Evolutionary conservation across 1,139 yeast genomes (phyloP), one percentile per base, ranked within the genome.

Genomic region (Yamadazyma siamensis): DNA sequence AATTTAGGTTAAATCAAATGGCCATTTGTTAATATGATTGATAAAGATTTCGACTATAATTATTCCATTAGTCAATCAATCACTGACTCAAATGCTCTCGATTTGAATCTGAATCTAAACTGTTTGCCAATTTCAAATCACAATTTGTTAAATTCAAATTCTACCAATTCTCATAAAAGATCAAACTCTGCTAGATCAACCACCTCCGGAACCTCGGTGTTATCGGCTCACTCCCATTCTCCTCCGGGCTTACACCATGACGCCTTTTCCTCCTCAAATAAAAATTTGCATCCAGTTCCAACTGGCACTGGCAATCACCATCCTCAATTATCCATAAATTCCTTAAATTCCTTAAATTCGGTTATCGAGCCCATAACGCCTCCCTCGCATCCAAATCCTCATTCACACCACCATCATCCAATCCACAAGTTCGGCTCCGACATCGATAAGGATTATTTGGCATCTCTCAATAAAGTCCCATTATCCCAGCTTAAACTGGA

Each of bases 401-500:
- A 20, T 18, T n/a, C n/a, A n/a, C n/a, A n/a, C n/a, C n/a, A n/a
- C 15, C 13, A 5, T 22, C 12, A 16, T 8, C 28, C n/a, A 27
- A 25, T 25, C 10, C 29, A 12, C 25, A 14, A 10, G 13, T 9
- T 15, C 16, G 6, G n/a, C 12, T 9, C 11, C 23, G 12, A 10
- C 11, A n/a, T 67, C 34, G 72, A 65, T 44, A 68, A 68, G 45
- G 74, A 68, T 19, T 65, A 62, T 43, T 56, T 68, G 34, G 44
- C 58, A 2, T 53, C 65, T 5, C 53, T 67, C 26, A 56, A 46
- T 36, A 67, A 65, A 43, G 39, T 60, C 4, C 71, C 74, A 1
- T 55, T 67, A 41, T 32, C 40, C 12, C 65, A 57, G 33, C 46
- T 67, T 38, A 52, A 52, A 32, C 49, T 40, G 26, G 65, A 61